Conservation (phyloP, 345 rosid genomes). For the Brassica napus region DNA sequence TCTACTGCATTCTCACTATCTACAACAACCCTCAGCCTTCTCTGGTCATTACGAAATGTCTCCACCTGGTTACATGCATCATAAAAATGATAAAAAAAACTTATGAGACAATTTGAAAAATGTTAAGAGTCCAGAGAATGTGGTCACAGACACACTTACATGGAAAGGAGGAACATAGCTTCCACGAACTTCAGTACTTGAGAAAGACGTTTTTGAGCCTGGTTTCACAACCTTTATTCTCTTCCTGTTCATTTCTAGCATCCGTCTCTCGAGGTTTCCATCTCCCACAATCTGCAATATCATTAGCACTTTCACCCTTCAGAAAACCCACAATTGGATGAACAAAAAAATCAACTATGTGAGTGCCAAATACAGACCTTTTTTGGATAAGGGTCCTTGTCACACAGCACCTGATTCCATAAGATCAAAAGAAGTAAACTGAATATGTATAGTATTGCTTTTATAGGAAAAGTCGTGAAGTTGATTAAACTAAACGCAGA, state of each 20-base stretch:
- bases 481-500: not conserved
- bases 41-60: conserved; percentile 78
- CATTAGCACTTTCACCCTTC: conserved; percentile 19
- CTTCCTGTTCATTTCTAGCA: conserved; percentile 82
- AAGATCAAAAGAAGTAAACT: conserved; percentile 16
- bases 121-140: not conserved
- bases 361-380: conserved; percentile 52
- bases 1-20: conserved; percentile 84
- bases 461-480: not conserved
- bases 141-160: conserved; percentile 49
- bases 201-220: conserved; percentile 87
- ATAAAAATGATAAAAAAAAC: conserved; percentile 13
- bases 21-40: conserved; percentile 79
- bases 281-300: conserved; percentile 64
- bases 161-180: conserved; percentile 92
- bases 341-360: conserved; percentile 6
- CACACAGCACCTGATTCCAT: conserved; percentile 67
- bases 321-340: not conserved
- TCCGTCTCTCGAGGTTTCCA: conserved; percentile 85
- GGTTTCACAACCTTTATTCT: conserved; percentile 91
- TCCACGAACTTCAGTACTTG: conserved; percentile 92
- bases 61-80: conserved; percentile 60
- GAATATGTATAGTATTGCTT: not conserved
- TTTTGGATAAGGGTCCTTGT: conserved; percentile 76
- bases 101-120: not conserved